phyloP scores from a whole-genome alignment of 2,329 filamentous ascomycete genomes.

The Leptographium lundbergii region DNA sequence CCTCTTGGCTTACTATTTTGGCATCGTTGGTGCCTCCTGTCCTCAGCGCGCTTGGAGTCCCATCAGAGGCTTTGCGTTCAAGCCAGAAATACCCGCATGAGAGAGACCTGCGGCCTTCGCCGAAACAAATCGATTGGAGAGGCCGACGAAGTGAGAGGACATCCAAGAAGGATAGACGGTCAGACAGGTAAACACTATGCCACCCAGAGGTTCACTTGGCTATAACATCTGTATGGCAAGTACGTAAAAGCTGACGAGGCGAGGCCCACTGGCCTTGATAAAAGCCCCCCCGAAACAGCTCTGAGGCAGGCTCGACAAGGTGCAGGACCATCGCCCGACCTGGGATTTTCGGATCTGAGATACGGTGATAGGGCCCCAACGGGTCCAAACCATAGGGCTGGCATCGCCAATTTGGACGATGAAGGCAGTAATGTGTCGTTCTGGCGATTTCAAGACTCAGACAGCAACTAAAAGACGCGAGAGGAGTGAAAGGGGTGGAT shows the following conservation, averaged over 20 bases:
- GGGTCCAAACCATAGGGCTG: no score
- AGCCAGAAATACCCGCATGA: neutral
- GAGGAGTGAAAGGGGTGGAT: neutral
- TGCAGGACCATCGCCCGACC: neutral
- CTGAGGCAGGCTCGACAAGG: neutral
- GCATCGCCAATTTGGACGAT: neutral
- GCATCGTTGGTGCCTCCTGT: neutral
- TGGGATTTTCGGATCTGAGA: neutral
- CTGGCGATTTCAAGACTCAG: constrained; percentile 10
- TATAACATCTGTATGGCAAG: neutral
- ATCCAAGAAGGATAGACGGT: neutral
- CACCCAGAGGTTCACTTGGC: neutral
- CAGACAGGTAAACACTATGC: neutral
- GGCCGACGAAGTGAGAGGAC: neutral
- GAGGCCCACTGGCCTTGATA: neutral
- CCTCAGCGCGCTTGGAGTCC: neutral
- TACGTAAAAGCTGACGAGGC: neutral
- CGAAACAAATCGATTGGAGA: neutral
- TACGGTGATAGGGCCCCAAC: neutral
- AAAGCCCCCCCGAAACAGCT: neutral
- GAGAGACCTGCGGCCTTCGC: neutral
- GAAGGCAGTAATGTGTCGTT: neutral
- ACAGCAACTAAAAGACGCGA: neutral
- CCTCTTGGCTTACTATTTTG: neutral
- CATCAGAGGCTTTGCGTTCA: neutral